These are phyloP conservation scores for Abrus precatorius DNA, from an alignment of 306 rosid species.

Conservation along the genomic window DNA sequence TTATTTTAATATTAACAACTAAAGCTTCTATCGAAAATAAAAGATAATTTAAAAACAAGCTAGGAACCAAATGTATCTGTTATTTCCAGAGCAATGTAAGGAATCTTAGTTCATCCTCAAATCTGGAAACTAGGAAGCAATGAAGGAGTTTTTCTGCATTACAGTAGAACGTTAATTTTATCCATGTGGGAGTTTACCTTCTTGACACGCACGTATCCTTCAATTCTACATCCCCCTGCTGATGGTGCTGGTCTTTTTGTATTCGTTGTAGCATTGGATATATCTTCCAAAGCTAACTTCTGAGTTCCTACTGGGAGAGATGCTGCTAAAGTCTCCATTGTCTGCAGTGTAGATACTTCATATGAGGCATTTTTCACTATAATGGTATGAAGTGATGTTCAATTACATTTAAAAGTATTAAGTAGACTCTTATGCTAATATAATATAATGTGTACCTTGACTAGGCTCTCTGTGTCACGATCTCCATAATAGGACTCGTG, in stretches of 20 bases:
- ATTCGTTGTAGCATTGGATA: constrained; percentile 57
- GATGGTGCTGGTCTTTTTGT: constrained; percentile 90
- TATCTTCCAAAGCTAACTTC: constrained; percentile 65
- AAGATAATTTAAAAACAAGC: constrained; percentile 9
- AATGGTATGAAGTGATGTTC: constrained; percentile 19
- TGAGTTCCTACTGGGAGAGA: constrained; percentile 65
- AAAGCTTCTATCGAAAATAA: constrained; percentile 30
- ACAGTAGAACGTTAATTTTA: constrained; percentile 3
- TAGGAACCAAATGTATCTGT: constrained; percentile 22
- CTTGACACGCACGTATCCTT: constrained; percentile 95
- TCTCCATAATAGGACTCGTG: constrained; percentile 97
- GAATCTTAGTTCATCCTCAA: constrained; percentile 30
- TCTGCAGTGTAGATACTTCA: constrained; percentile 61
- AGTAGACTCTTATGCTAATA: constrained; percentile 29
- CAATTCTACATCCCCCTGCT: constrained; percentile 92
- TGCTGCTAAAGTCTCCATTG: constrained; percentile 82
- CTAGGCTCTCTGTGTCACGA: constrained; percentile 87
- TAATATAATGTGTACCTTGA: constrained; percentile 70
- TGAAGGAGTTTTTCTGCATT: constrained; percentile 16
- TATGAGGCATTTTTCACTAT: constrained; percentile 45
- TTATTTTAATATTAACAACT: constrained; percentile 6
- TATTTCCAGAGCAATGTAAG: constrained; percentile 21
- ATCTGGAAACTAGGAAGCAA: constrained; percentile 45
- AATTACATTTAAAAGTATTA: constrained; percentile 37
- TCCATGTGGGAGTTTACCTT: constrained; percentile 63